A percentile compares a stretch with the other conserved stretches of the same genome.
phyloP scores from a whole-genome alignment of 441 rosid species.

The Corymbia citriodora region DNA sequence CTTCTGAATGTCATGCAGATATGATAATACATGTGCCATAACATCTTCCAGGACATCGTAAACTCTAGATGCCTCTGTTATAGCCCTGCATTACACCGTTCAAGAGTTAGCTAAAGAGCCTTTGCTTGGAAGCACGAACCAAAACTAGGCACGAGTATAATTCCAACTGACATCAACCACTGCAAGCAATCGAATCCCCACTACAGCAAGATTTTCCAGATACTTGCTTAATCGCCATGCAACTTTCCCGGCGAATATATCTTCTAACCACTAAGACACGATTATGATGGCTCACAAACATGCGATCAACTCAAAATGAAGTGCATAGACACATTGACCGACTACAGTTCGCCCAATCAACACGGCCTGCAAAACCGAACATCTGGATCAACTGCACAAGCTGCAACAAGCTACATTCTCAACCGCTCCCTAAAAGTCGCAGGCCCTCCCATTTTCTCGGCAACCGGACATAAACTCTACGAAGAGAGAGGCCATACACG shows the following conservation, averaged over 20 bases:
- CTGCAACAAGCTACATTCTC: not conserved
- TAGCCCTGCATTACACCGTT: conserved; percentile 21
- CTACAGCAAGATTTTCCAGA: not conserved
- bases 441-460: not conserved
- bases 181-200: not conserved
- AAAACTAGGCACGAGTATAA: not conserved
- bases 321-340: not conserved
- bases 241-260: not conserved
- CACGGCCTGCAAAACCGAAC: not conserved
- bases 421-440: not conserved
- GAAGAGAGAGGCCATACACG: conserved; percentile 30
- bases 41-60: conserved; percentile 64
- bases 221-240: not conserved
- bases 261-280: not conserved
- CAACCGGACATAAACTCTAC: not conserved
- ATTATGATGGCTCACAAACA: not conserved
- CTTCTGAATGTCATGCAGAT: conserved; percentile 63
- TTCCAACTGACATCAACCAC: not conserved
- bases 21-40: conserved; percentile 42
- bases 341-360: not conserved
- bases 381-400: not conserved
- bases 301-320: not conserved
- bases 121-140: not conserved
- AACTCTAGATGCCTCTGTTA: conserved; percentile 35
- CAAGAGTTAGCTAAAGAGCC: not conserved